Conservation (phyloP, 495 filamentous ascomycete species). For the Xylaria cubensis region DNA sequence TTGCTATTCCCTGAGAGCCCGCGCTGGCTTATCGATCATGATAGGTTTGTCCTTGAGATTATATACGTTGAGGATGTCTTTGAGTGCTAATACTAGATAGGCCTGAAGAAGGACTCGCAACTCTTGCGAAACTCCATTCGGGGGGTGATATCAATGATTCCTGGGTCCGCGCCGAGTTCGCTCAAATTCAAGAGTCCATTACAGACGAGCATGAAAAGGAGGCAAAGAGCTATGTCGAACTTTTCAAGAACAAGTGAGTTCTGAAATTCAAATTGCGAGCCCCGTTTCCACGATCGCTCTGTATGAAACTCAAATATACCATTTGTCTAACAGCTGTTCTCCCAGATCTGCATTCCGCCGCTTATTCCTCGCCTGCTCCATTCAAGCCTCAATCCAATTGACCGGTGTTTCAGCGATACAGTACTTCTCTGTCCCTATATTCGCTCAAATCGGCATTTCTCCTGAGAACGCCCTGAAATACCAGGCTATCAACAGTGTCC, state of each 20-base stretch:
- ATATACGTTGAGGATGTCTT: not conserved
- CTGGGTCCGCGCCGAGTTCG: conserved; percentile 69
- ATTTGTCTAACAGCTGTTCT: not conserved
- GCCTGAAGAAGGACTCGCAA: conserved; percentile 59
- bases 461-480: conserved; percentile 70
- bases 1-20: conserved; percentile 65
- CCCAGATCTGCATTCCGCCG: conserved; percentile 67
- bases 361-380: conserved; percentile 68
- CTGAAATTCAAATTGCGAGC: not conserved
- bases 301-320: not conserved
- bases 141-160: conserved; percentile 63
- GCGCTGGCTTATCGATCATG: conserved; percentile 67
- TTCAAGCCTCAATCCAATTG: conserved; percentile 76
- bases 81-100: conserved; percentile 16
- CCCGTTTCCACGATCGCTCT: not conserved
- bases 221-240: conserved; percentile 71
- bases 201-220: conserved; percentile 65
- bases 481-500: conserved; percentile 72
- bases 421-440: conserved; percentile 74
- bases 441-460: conserved; percentile 69
- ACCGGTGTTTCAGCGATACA: conserved; percentile 77
- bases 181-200: conserved; percentile 70
- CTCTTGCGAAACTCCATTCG: conserved; percentile 65
- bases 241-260: conserved; percentile 60
- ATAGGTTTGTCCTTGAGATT: conserved; percentile 19